These are phyloP conservation scores for Neurospora hispaniola DNA, from an alignment of 495 filamentous ascomycete genomes.

Conservation along the genomic window DNA sequence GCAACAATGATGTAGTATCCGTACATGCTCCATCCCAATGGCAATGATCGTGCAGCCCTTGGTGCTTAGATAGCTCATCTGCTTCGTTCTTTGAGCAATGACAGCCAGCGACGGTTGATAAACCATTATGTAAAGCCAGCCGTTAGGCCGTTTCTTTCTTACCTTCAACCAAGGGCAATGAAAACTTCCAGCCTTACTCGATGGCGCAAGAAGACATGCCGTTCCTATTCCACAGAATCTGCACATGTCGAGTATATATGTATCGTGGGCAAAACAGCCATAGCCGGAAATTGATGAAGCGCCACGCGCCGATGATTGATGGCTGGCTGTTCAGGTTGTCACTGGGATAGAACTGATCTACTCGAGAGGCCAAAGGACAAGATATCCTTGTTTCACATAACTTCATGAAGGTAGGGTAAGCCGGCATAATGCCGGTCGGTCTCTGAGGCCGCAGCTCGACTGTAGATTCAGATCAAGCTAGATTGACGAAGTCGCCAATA, in stretches of 20 bases:
- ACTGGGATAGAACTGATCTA: background rate
- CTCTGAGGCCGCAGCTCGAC: conserved; percentile 51
- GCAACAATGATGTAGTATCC: background rate
- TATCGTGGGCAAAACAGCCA: no score
- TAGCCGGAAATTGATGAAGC: background rate
- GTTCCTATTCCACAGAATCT: background rate
- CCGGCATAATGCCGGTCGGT: conserved; percentile 52
- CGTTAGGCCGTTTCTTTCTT: background rate
- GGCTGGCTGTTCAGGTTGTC: background rate
- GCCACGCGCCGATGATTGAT: background rate
- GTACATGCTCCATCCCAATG: background rate
- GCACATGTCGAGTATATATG: background rate
- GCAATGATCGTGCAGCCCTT: background rate
- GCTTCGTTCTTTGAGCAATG: background rate
- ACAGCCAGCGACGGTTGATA: background rate
- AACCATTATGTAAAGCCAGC: background rate
- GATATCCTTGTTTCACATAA: background rate
- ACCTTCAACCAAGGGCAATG: background rate
- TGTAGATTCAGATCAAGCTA: conserved; percentile 35
- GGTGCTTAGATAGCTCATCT: background rate
- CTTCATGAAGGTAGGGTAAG: conserved; percentile 28
- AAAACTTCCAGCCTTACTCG: background rate
- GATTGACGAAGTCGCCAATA: conserved; percentile 25
- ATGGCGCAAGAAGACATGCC: background rate
- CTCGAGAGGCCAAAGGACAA: background rate